Conservation (phyloP, 805 yeast species). For the Komagataella mondaviorum region DNA sequence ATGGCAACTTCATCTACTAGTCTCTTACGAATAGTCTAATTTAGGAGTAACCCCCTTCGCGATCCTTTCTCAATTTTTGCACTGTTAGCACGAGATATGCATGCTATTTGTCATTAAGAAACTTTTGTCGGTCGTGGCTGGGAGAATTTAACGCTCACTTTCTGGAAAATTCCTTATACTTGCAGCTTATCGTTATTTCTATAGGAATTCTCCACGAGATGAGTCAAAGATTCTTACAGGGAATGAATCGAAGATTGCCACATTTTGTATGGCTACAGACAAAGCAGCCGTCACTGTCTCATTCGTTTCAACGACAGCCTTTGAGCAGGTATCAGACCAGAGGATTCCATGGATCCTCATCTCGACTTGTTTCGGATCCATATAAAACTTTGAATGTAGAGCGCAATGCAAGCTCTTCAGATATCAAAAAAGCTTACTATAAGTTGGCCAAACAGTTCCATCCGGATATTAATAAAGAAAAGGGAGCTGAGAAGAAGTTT, state of each 20-base stretch:
- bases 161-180: not conserved
- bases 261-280: not conserved
- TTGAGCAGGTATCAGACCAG: not conserved
- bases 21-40: not conserved
- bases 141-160: not conserved
- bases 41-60: not conserved
- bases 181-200: not conserved
- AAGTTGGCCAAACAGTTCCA: slow-evolving; percentile 88
- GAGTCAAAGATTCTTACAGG: not conserved
- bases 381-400: slow-evolving; percentile 73
- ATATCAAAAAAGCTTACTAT: slow-evolving; percentile 90
- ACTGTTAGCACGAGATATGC: too few relatives aligned
- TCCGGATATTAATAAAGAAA: slow-evolving; percentile 92
- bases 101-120: too few relatives aligned
- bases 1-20: too few relatives aligned
- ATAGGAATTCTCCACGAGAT: not conserved
- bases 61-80: not conserved
- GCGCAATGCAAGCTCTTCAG: slow-evolving; percentile 57
- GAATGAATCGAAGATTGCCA: not conserved
- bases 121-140: not conserved
- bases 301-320: not conserved
- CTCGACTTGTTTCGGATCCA: slow-evolving; percentile 45
- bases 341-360: not conserved
- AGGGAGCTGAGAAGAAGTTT: slow-evolving; percentile 76
- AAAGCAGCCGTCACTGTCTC: not conserved